Base-by-base conservation (phyloP, 768 basidiomycete species). In the Imleria badia region DNA sequence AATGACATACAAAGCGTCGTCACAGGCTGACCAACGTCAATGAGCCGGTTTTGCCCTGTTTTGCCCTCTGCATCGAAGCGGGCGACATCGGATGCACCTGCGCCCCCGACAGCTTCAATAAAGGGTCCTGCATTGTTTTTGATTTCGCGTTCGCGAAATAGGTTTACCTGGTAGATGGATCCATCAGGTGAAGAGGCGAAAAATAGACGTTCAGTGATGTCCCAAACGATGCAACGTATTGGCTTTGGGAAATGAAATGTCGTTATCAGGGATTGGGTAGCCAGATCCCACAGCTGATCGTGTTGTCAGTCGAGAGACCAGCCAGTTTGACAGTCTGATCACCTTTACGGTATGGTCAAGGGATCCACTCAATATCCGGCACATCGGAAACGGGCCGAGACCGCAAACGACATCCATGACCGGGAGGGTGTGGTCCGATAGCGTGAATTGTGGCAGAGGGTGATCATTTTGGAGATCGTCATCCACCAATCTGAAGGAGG, bases 311-410 rank as follows among this genome's bases (percentile, higher is more conserved):
- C 29, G 55, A 41, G 35, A 54, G 22, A 45, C 52, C 41, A 52
- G 42, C 59, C 47, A 57, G 51, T 51, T 50, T 39, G 56, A 60
- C 36, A 48, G 30, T 48, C 38, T 17, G 53, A 72, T 52, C 59
- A 92, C 93, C 78, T 98, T 98, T 68, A 93, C 91, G 26, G 91
- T 90, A 57, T 93, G 91, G 69, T 98, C 97, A 45, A 89, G 67
- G 0, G 91, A 91, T 4, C 89, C 83, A 1, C 94, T 91, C 59
- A 95, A 77, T 29, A 90, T 72, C 56, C 90, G 81, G 69, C 86
- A 89, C 51, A 75, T 81, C 15, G 89, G 92, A 70, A 91, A 95
- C 6, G 76, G 59, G 14, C 94, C 94, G 38, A 91, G 69, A 13
- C 95, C 93, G 57, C 93, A 87, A 13, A 78, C 69, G 31, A 98